Percentiles rank a stretch among this genome's conserved stretches.
These are phyloP conservation scores for Candida buenavistaensis DNA, from an alignment of 1,139 yeast species.

Conservation along the genomic window DNA sequence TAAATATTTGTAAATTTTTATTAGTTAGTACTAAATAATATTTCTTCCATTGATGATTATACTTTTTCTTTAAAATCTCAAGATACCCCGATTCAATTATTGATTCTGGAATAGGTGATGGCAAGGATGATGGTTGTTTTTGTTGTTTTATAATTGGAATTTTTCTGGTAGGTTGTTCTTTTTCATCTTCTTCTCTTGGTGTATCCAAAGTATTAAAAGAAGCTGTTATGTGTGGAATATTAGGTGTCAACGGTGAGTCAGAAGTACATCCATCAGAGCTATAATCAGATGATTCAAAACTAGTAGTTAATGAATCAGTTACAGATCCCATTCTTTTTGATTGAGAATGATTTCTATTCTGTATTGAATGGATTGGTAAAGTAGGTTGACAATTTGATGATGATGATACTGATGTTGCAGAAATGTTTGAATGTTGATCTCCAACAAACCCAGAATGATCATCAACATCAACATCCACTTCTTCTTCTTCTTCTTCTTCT, in stretches of 20 bases:
- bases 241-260: slow-evolving; percentile 7
- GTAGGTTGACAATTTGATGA: slow-evolving; percentile 3
- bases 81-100: slow-evolving; percentile 44
- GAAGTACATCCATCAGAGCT: slow-evolving; percentile 8
- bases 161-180: background rate
- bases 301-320: slow-evolving; percentile 4
- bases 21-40: slow-evolving; percentile 46
- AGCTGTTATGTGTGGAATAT: background rate
- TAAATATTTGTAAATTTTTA: slow-evolving; percentile 41
- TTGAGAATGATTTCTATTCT: slow-evolving; percentile 3
- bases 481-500: slow-evolving; percentile 4
- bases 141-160: too few relatives aligned
- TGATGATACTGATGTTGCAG: background rate
- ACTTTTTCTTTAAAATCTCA: slow-evolving; percentile 38
- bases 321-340: background rate
- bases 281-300: slow-evolving; percentile 4
- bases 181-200: slow-evolving; percentile 7
- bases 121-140: background rate
- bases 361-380: slow-evolving; percentile 7
- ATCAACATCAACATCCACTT: slow-evolving; percentile 1
- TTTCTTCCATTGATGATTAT: slow-evolving; percentile 47
- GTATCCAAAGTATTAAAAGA: slow-evolving; percentile 4
- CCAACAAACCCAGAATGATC: slow-evolving; percentile 2
- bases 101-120: slow-evolving; percentile 24
- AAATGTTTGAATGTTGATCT: slow-evolving; percentile 1